Evolutionary conservation across 768 basidiomycete genomes (phyloP).

Genomic region (Termitomyces sp.): DNA sequence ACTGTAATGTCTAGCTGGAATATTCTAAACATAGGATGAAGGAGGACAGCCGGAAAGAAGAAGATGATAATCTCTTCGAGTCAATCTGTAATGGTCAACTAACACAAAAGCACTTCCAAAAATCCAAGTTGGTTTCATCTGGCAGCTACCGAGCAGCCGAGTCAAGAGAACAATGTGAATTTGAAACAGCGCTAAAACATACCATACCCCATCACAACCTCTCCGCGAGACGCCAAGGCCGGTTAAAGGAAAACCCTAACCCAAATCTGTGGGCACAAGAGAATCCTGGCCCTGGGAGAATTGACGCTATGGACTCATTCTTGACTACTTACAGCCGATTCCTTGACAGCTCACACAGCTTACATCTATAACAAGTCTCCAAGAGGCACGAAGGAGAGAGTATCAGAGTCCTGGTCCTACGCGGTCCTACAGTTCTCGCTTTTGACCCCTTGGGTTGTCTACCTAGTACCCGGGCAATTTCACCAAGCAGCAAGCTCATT

Average conservation of each 20-base stretch:
- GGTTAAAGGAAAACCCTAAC: slow-evolving; percentile 1
- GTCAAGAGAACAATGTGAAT: too few species aligned
- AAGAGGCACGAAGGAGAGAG: background rate
- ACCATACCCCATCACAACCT: too few species aligned
- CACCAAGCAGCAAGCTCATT: background rate
- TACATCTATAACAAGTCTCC: background rate
- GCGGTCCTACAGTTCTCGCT: background rate
- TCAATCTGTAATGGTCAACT: too few species aligned
- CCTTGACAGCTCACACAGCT: background rate
- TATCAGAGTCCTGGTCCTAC: background rate
- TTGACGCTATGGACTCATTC: background rate
- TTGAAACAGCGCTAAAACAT: too few species aligned
- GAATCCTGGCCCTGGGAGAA: background rate
- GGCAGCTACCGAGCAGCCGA: too few species aligned
- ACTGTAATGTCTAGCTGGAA: too few species aligned
- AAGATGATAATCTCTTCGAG: too few species aligned
- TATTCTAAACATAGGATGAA: too few species aligned
- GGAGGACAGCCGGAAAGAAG: too few species aligned
- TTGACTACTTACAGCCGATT: background rate
- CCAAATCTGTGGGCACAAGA: slow-evolving; percentile 5
- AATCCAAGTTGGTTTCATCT: too few species aligned
- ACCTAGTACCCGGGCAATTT: background rate
- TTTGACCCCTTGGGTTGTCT: background rate
- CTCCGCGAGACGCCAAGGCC: too few species aligned
- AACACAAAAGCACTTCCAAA: too few species aligned